These are phyloP conservation scores for Trichothecium roseum DNA, from an alignment of 2,329 filamentous ascomycete genomes.

Conservation along the genomic window DNA sequence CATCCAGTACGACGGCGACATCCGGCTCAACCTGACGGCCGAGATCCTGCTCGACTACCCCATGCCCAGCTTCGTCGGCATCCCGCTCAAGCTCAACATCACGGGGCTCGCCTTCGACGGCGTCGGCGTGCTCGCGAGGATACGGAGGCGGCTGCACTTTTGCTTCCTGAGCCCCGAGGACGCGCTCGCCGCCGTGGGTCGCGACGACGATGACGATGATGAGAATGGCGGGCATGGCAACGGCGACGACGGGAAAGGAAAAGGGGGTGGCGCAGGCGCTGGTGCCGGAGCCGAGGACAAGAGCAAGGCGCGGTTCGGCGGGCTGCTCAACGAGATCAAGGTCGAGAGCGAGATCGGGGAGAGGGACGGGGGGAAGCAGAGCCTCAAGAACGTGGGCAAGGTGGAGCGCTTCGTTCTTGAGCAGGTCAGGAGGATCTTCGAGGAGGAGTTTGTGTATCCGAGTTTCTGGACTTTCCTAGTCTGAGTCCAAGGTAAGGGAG, in stretches of 20 bases:
- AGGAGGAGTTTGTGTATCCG: constrained; percentile 97
- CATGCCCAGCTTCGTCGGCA: constrained; percentile 95
- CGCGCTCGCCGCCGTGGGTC: constrained; percentile 60
- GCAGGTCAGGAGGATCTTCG: constrained; percentile 92
- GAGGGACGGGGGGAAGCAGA: constrained; percentile 83
- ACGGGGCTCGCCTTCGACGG: constrained; percentile 93
- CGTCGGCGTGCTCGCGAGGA: constrained; percentile 83
- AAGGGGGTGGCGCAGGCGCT: constrained; percentile 11
- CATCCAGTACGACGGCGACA: constrained; percentile 78
- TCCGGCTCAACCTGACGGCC: constrained; percentile 80
- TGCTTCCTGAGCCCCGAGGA: constrained; percentile 93
- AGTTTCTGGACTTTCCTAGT: constrained; percentile 98
- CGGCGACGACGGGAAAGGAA: constrained; percentile 4
- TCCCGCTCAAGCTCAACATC: constrained; percentile 88
- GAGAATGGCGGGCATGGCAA: constrained; percentile 12
- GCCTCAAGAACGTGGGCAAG: constrained; percentile 96
- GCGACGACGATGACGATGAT: constrained; percentile 26
- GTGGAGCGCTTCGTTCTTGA: constrained; percentile 96
- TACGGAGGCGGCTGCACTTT: constrained; percentile 80
- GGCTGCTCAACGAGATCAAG: constrained; percentile 80
- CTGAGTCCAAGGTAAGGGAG: constrained; percentile 23
- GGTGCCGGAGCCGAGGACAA: constrained; percentile 20
- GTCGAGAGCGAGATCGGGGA: constrained; percentile 98
- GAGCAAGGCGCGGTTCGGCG: constrained; percentile 41
- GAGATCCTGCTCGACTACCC: constrained; percentile 96